Percentiles rank a stretch among this genome's conserved stretches.
phyloP scores from a whole-genome alignment of 164 flowering plant species.

The grape (Vitis vinifera) region ASM3070453v1 NC_081818.1:739501-740000 shows the following conservation, averaged over 20 bases:
- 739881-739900: too few species aligned
- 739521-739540: neutral
- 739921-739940: conserved; percentile 50
- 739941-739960: conserved; percentile 85
- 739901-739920: neutral
- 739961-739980: conserved; percentile 95
- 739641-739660: conserved; percentile 76
- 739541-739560: neutral
- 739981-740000: conserved; percentile 75
- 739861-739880: too few species aligned
- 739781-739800: conserved; percentile 84
- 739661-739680: conserved; percentile 81
- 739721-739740: conserved; percentile 83
- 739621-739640: conserved; percentile 89
- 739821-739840: too few species aligned
- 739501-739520: conserved; percentile 64
- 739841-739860: too few species aligned
- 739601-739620: conserved; percentile 87
- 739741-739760: conserved; percentile 68
- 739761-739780: conserved; percentile 92
- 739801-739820: neutral
- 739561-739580: neutral
- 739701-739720: conserved; percentile 67
- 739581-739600: conserved; percentile 74
- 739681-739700: conserved; percentile 84